phyloP scores from a whole-genome alignment of 2,329 filamentous ascomycete species.

The Arachnomyces sp. region DNA sequence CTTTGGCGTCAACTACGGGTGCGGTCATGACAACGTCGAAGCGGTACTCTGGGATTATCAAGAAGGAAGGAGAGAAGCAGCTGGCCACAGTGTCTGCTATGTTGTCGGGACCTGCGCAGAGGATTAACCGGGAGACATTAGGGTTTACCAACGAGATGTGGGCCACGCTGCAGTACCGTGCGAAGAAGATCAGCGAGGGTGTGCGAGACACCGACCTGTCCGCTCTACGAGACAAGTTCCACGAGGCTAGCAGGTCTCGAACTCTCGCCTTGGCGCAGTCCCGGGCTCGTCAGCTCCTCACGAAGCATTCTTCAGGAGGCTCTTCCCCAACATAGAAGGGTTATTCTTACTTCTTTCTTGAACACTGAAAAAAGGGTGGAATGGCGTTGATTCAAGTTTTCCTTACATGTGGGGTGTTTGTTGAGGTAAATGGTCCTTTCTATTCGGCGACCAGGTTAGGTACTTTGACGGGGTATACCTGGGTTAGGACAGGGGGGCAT shows the following conservation, averaged over 20 bases:
- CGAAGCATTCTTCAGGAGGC: slow-evolving; percentile 5
- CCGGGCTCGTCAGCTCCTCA: slow-evolving; percentile 24
- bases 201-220: slow-evolving; percentile 18
- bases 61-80: slow-evolving; percentile 23
- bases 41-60: slow-evolving; percentile 25
- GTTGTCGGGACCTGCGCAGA: slow-evolving; percentile 23
- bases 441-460: too few relatives aligned
- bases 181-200: slow-evolving; percentile 17
- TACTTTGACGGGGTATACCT: too few relatives aligned
- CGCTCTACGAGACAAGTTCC: slow-evolving; percentile 21
- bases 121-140: slow-evolving; percentile 21
- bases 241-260: slow-evolving; percentile 20
- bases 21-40: slow-evolving; percentile 25
- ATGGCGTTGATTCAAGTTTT: too few relatives aligned
- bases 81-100: slow-evolving; percentile 24
- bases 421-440: too few relatives aligned
- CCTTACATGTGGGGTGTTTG: too few relatives aligned
- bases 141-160: slow-evolving; percentile 22
- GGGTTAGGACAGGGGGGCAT: too few relatives aligned
- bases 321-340: too few relatives aligned
- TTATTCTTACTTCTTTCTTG: too few relatives aligned
- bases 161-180: slow-evolving; percentile 8
- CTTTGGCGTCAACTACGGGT: slow-evolving; percentile 15
- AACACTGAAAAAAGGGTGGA: too few relatives aligned
- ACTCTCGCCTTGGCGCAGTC: slow-evolving; percentile 28